Base-by-base conservation (phyloP, 495 filamentous ascomycete genomes). In the Daldinia caldariorum region DNA sequence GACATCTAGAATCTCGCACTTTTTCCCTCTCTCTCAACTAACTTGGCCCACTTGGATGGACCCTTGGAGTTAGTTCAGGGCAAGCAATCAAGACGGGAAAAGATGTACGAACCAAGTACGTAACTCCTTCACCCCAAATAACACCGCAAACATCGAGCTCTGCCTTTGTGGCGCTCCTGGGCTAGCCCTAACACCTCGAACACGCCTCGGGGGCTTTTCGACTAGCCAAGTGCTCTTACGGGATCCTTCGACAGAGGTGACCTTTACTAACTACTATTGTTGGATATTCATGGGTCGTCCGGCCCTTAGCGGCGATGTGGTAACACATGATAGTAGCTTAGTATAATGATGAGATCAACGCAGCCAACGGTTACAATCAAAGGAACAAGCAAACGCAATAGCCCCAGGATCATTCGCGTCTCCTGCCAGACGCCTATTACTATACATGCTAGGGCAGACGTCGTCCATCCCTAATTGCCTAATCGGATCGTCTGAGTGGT, bases 291-390 rank as follows among this genome's bases (percentile, higher is more conserved):
- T 61, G 58, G 58, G 61, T 47, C 61, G 29, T 58, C 45, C 31
- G 43, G 34, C 32, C 26, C 65, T 62, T 58, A 67, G 70, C 51
- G 50, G 57, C 37, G 49, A 72, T 62, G 51, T 69, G 65, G 70
- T 72, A 56, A 62, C 51, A 72, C 70, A 72, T 51, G 64, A 68
- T 65, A 65, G 51, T 38, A 57, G 37, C 64, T 63, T 45, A 34
- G 55, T 65, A 72, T 72, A 37, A 65, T 68, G 51, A 68, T 69
- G 64, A 72, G 53, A 72, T 65, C 60, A 53, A 67, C 31, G 64
- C 58, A 68, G 69, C 70, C 70, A 72, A 72, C 70, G 45, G 65
- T 62, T 61, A 41, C 69, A 71, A 50, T 61, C 32, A 71, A 47
- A 58, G 57, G 58, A 64, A 53, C 29, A 68, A 72, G 51, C 70